Percentiles rank a stretch among this genome's conserved stretches.
phyloP scores from a whole-genome alignment of 441 rosid genomes.

The Croton setiger region DNA sequence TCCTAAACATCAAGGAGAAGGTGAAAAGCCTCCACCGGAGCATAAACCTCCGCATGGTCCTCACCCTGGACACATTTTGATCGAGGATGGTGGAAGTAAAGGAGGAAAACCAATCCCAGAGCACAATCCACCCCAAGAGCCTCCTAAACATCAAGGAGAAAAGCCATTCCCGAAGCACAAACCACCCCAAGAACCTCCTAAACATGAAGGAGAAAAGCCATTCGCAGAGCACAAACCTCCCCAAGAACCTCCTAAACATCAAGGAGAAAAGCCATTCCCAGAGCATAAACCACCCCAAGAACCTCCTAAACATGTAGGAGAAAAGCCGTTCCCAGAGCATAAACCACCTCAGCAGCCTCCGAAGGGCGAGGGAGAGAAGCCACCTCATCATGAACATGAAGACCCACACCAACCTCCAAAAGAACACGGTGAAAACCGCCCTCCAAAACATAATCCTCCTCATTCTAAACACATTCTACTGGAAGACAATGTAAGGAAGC shows the following conservation, averaged over 20 bases:
- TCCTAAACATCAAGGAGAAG: background rate
- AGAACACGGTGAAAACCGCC: too few relatives aligned
- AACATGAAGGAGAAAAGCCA: background rate
- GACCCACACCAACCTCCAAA: too few relatives aligned
- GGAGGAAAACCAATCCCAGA: too few relatives aligned
- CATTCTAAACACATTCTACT: too few relatives aligned
- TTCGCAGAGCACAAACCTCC: too few relatives aligned
- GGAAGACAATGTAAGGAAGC: too few relatives aligned
- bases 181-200: background rate
- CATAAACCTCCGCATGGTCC: background rate
- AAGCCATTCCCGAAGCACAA: background rate
- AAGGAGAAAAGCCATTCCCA: background rate
- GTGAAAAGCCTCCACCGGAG: background rate
- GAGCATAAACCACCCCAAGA: background rate
- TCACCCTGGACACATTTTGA: too few relatives aligned
- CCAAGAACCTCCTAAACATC: background rate
- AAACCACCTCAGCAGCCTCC: background rate
- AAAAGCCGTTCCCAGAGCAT: background rate
- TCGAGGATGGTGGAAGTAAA: too few relatives aligned
- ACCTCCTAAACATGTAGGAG: background rate
- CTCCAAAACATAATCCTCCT: too few relatives aligned
- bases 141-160: background rate
- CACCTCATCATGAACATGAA: too few relatives aligned
- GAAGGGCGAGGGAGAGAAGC: background rate
- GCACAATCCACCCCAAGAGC: background rate